Evolutionary conservation across 1,139 yeast species (phyloP).

Genomic region (Debaryomyces nepalensis): DNA sequence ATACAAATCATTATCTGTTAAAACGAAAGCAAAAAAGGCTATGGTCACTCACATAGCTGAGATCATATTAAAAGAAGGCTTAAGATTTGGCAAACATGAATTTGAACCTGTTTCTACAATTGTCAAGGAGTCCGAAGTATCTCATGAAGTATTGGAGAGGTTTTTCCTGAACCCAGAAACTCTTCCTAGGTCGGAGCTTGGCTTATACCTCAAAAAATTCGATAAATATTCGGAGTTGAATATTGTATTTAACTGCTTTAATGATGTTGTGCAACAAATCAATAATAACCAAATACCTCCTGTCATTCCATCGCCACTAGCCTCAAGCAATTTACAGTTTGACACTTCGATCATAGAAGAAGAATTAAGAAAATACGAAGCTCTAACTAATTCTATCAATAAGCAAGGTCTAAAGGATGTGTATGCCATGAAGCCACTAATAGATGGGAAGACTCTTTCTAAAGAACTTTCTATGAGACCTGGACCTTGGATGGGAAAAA

Average conservation of each 20-base stretch:
- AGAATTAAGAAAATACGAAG: slow-evolving; percentile 34
- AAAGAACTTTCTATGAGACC: slow-evolving; percentile 60
- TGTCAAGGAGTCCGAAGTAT: slow-evolving; percentile 22
- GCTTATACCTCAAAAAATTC: slow-evolving; percentile 59
- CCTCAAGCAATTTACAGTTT: background rate
- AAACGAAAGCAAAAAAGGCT: slow-evolving; percentile 42
- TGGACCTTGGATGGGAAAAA: slow-evolving; percentile 80
- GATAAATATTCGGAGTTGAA: slow-evolving; percentile 57
- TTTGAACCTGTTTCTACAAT: slow-evolving; percentile 55
- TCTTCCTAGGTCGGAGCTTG: slow-evolving; percentile 60
- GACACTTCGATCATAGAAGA: background rate
- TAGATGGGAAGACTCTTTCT: slow-evolving; percentile 73
- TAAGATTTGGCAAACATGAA: slow-evolving; percentile 65
- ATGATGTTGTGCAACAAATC: slow-evolving; percentile 27
- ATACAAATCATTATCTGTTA: slow-evolving; percentile 45
- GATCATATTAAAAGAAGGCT: slow-evolving; percentile 65
- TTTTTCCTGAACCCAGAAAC: slow-evolving; percentile 27
- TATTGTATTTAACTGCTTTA: slow-evolving; percentile 35
- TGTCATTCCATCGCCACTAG: slow-evolving; percentile 2
- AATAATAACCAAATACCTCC: background rate
- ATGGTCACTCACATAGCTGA: slow-evolving; percentile 40
- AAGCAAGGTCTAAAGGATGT: slow-evolving; percentile 42
- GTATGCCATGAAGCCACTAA: slow-evolving; percentile 53
- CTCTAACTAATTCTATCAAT: slow-evolving; percentile 32
- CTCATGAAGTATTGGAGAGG: slow-evolving; percentile 20